Conservation (phyloP, 169 alveolate species). For the Plasmodium gonderi region DNA sequence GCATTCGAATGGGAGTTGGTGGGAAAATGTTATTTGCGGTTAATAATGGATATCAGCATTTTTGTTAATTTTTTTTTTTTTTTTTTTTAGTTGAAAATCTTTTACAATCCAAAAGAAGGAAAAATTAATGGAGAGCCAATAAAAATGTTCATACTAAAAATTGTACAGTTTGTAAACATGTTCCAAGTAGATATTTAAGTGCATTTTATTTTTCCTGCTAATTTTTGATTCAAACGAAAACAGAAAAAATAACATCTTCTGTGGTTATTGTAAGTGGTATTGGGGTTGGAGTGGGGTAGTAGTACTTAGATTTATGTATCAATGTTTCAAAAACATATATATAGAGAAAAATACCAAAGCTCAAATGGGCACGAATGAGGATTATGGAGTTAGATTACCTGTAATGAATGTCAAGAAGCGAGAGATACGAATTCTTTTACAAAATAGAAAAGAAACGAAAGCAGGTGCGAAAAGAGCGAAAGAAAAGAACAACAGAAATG, state of each 20-base stretch:
- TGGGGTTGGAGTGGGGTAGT: too few species aligned
- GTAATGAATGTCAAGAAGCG: background rate
- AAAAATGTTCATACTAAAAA: background rate
- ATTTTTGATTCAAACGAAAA: background rate
- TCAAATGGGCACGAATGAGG: background rate
- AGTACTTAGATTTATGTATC: background rate
- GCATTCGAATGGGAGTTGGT: conserved; percentile 92
- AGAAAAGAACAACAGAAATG: background rate
- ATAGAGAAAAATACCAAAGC: too few species aligned
- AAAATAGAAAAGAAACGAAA: too few species aligned
- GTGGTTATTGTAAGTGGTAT: background rate
- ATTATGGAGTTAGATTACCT: background rate
- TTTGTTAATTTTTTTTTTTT: conserved; percentile 78
- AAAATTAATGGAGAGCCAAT: background rate
- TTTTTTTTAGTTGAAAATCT: background rate
- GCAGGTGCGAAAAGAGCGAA: background rate
- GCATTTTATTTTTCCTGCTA: background rate
- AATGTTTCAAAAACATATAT: too few species aligned
- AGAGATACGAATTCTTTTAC: too few species aligned
- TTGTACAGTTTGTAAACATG: background rate
- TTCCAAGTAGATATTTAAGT: background rate
- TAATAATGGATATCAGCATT: conserved; percentile 90
- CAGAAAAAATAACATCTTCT: background rate
- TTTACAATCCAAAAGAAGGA: background rate
- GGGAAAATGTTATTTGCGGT: conserved; percentile 92